phyloP scores from a whole-genome alignment of 2,329 filamentous ascomycete species.

The Alternaria dauci region DNA sequence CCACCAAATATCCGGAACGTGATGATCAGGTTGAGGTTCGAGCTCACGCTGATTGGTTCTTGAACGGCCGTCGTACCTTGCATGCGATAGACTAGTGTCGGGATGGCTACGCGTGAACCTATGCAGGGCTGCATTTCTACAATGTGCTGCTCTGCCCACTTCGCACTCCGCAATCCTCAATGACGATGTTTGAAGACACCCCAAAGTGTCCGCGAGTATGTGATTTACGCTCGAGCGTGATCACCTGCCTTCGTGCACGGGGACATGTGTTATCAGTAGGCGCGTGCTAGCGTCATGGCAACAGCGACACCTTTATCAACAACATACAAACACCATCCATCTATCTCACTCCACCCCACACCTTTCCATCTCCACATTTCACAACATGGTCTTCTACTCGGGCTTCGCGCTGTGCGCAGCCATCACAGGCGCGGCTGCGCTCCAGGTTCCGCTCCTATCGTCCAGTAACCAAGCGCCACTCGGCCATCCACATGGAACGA shows the following conservation, averaged over 20 bases:
- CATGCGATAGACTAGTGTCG: constrained; percentile 1
- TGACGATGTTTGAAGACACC: not conserved
- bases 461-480: constrained; percentile 35
- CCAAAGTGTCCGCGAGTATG: not conserved
- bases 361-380: constrained; percentile 8
- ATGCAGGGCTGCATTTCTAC: not conserved
- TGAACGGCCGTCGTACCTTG: not conserved
- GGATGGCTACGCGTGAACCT: not conserved
- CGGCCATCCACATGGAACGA: constrained; percentile 32
- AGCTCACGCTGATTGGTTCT: not conserved
- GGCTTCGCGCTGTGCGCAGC: constrained; percentile 42
- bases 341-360: constrained; percentile 18
- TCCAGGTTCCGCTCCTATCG: constrained; percentile 44
- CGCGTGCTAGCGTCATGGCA: constrained; percentile 38
- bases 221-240: constrained; percentile 1
- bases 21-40: not conserved
- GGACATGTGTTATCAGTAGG: constrained; percentile 36
- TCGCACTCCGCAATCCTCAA: not conserved
- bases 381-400: constrained; percentile 39
- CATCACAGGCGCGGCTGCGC: constrained; percentile 34
- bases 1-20: not conserved
- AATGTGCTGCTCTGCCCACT: not conserved
- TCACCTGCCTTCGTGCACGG: constrained; percentile 22
- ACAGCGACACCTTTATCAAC: constrained; percentile 25
- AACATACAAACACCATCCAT: constrained; percentile 26